phyloP scores from a whole-genome alignment of 495 filamentous ascomycete species.

The Pyrenula aspistea region DNA sequence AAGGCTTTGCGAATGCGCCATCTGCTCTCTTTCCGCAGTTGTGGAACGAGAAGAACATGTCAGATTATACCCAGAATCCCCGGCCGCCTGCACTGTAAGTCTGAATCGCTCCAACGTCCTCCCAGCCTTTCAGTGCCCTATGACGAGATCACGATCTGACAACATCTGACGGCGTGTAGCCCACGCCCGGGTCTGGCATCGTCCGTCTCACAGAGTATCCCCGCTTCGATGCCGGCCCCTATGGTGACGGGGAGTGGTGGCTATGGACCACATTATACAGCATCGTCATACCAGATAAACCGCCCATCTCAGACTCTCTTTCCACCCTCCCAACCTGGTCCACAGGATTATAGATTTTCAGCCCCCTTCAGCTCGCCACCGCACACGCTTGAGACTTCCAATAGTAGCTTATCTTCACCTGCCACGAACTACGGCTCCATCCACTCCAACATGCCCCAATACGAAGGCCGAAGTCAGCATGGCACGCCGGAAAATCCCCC shows the following conservation, averaged over 20 bases:
- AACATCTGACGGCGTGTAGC: conserved; percentile 9
- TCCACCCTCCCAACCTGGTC: background rate
- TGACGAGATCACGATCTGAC: conserved; percentile 10
- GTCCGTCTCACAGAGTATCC: conserved; percentile 12
- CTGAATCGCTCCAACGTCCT: background rate
- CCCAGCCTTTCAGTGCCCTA: background rate
- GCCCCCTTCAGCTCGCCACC: background rate
- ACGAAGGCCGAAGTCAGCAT: background rate
- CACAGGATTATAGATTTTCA: background rate
- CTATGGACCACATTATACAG: conserved; percentile 21
- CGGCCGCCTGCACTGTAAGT: conserved; percentile 32
- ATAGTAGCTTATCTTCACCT: background rate
- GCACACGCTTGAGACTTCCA: background rate
- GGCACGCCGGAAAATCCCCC: conserved; percentile 36
- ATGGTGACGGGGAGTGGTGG: conserved; percentile 11
- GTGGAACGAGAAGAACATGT: conserved; percentile 25
- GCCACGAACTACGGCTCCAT: background rate
- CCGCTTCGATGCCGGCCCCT: background rate
- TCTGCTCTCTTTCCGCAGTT: conserved; percentile 27
- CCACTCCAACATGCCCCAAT: background rate
- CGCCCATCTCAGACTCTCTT: background rate
- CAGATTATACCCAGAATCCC: conserved; percentile 23
- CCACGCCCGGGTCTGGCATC: conserved; percentile 28
- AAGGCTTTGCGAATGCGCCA: conserved; percentile 27
- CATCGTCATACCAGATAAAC: conserved; percentile 7